Evolutionary conservation across 257 asterid genomes (phyloP).

Genomic region (Solanum lignicaule): DNA sequence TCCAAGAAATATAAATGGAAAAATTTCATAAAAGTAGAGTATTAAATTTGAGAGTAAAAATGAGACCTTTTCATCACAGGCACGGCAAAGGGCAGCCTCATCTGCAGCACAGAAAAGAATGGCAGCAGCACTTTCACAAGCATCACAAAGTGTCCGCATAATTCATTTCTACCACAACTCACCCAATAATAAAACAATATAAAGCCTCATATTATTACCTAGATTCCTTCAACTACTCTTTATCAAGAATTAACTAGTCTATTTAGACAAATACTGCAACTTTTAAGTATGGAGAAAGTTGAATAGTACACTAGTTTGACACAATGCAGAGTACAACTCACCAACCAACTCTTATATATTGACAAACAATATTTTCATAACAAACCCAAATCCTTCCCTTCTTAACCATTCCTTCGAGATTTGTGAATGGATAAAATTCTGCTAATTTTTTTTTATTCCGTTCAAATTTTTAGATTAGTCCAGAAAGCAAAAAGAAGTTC

Average conservation of each 20-base stretch:
- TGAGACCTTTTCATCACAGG: conserved; percentile 78
- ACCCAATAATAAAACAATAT: not conserved
- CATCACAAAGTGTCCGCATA: conserved; percentile 93
- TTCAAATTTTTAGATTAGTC: not conserved
- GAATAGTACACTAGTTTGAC: not conserved
- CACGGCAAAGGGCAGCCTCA: conserved; percentile 85
- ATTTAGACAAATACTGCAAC: not conserved
- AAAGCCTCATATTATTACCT: not conserved
- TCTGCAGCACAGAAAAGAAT: conserved; percentile 91
- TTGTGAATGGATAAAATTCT: not conserved
- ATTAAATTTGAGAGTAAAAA: not conserved
- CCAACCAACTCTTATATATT: not conserved
- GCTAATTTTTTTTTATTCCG: not conserved
- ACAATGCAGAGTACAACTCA: not conserved
- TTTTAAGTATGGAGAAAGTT: not conserved
- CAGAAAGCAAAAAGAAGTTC: not conserved
- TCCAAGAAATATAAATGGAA: not conserved
- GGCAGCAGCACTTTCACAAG: conserved; percentile 91
- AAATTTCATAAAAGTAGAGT: not conserved
- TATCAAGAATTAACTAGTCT: not conserved
- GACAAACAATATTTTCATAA: not conserved
- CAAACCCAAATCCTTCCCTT: not conserved
- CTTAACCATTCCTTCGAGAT: not conserved
- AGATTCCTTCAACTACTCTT: not conserved
- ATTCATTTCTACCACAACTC: not conserved